Evolutionary conservation across 75 land plant species (phyloP).

Genomic region (Cryptomeria japonica): DNA sequence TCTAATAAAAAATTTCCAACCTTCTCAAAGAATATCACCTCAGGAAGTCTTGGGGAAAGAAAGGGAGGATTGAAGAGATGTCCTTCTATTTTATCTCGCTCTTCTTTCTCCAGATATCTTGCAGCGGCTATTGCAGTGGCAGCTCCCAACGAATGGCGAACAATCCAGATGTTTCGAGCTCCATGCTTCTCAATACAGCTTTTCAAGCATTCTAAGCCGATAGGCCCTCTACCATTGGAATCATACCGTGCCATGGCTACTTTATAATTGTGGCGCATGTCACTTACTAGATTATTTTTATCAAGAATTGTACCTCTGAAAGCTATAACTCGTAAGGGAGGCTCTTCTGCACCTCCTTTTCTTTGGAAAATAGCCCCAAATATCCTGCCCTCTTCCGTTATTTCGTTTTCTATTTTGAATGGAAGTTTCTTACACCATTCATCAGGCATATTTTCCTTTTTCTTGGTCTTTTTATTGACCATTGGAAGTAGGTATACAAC

Average conservation of each 20-base stretch:
- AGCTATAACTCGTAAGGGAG: too few species aligned
- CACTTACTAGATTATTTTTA: too few species aligned
- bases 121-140: neutral
- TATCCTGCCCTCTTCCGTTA: neutral
- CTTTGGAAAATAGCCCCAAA: neutral
- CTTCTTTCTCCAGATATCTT: neutral
- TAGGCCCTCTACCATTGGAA: too few species aligned
- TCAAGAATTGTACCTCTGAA: too few species aligned
- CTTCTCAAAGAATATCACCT: neutral
- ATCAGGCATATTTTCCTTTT: neutral
- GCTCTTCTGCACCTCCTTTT: too few species aligned
- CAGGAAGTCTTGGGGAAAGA: neutral
- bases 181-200: neutral
- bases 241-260: too few species aligned
- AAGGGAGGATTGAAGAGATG: neutral
- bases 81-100: neutral
- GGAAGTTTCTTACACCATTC: neutral
- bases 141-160: neutral
- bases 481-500: neutral
- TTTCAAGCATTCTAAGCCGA: neutral
- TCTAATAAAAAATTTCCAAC: neutral
- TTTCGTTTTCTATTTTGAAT: neutral
- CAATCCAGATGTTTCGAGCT: neutral
- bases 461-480: too few species aligned
- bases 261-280: too few species aligned